Evolutionary conservation across 805 yeast genomes (phyloP).

Genomic region (Teunomyces funiuensis): DNA sequence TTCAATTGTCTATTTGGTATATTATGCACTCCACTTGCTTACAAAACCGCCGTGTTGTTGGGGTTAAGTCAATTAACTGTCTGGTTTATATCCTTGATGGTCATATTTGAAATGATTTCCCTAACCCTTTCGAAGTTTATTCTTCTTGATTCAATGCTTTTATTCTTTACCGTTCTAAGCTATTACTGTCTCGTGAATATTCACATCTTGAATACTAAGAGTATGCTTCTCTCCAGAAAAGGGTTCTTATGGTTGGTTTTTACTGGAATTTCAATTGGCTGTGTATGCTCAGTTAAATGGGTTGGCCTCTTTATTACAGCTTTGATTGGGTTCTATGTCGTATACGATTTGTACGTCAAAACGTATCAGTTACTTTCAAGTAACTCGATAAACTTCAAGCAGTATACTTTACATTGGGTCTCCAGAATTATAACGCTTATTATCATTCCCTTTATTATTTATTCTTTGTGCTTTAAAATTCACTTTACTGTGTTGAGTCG

Average conservation of each 20-base stretch:
- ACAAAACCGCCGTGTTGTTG: slow-evolving; percentile 40
- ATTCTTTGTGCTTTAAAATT: slow-evolving; percentile 69
- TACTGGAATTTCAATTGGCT: slow-evolving; percentile 71
- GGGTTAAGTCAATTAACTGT: slow-evolving; percentile 37
- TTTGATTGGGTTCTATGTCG: slow-evolving; percentile 58
- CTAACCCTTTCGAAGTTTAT: slow-evolving; percentile 74
- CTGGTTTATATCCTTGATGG: slow-evolving; percentile 61
- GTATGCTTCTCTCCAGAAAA: slow-evolving; percentile 34
- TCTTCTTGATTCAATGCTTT: slow-evolving; percentile 70
- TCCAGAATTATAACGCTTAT: slow-evolving; percentile 67
- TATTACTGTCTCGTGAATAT: slow-evolving; percentile 43
- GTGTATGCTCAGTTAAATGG: slow-evolving; percentile 85
- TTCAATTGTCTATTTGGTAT: slow-evolving; percentile 72
- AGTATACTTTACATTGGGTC: slow-evolving; percentile 66
- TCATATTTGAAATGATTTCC: slow-evolving; percentile 65
- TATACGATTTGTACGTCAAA: slow-evolving; percentile 51
- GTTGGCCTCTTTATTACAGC: slow-evolving; percentile 72
- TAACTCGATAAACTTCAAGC: slow-evolving; percentile 16
- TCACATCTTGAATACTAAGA: slow-evolving; percentile 44
- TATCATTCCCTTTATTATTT: slow-evolving; percentile 67
- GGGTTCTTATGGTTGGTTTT: slow-evolving; percentile 58
- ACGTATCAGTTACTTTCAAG: slow-evolving; percentile 32
- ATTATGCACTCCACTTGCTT: slow-evolving; percentile 67
- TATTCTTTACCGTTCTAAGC: slow-evolving; percentile 63
- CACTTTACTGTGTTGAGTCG: slow-evolving; percentile 76